Evolutionary conservation across 2,329 filamentous ascomycete species (phyloP).

Genomic region (Exserohilum turcica): DNA sequence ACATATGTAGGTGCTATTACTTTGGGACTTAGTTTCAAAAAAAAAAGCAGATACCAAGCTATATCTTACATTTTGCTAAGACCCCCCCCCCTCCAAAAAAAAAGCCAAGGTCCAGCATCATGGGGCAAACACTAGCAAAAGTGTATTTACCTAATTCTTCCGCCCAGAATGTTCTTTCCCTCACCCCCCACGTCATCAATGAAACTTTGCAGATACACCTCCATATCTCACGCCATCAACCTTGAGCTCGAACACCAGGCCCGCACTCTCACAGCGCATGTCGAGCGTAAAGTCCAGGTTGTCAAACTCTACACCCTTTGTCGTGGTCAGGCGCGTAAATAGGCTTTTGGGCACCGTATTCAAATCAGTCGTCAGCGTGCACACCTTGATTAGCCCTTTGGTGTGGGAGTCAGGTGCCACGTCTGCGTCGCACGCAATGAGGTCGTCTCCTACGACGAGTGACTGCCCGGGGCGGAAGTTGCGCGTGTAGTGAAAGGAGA

Average conservation of each 20-base stretch:
- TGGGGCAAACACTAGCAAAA: too few relatives aligned
- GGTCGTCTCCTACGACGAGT: conserved; percentile 76
- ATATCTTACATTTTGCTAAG: too few relatives aligned
- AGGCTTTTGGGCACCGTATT: conserved; percentile 74
- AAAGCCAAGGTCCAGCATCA: too few relatives aligned
- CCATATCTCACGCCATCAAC: conserved; percentile 80
- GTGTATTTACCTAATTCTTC: too few relatives aligned
- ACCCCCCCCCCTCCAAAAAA: too few relatives aligned
- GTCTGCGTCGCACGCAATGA: conserved; percentile 76
- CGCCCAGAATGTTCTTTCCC: too few relatives aligned
- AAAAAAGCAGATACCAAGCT: too few relatives aligned
- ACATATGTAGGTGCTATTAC: too few relatives aligned
- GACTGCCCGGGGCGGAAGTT: conserved; percentile 82
- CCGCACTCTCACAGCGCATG: conserved; percentile 80
- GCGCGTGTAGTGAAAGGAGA: conserved; percentile 83
- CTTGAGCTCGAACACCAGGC: conserved; percentile 76
- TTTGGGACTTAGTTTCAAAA: too few relatives aligned
- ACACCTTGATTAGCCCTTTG: conserved; percentile 69
- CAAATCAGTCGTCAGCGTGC: conserved; percentile 79
- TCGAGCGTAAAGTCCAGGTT: conserved; percentile 82
- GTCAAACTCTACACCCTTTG: conserved; percentile 78
- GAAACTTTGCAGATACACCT: conserved; percentile 77
- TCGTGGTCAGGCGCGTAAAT: conserved; percentile 78
- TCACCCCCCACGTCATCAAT: conserved; percentile 53
- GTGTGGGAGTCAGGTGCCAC: conserved; percentile 61